Base-by-base conservation (phyloP, 2,329 filamentous ascomycete species). In the Calonectria hawksworthii region DNA sequence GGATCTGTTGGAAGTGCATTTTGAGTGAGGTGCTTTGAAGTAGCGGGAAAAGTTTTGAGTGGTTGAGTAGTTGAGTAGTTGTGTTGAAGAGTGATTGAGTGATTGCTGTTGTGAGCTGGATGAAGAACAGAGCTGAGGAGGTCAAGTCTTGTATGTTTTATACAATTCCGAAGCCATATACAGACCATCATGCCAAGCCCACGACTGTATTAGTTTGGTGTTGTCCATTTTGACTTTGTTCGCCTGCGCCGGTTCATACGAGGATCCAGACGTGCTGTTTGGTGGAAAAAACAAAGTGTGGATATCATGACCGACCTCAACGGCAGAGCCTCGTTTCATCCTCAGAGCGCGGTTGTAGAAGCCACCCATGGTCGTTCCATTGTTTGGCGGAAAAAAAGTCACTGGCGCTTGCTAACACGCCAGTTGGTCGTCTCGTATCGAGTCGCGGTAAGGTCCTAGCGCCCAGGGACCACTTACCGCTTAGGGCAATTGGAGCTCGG, bases 1-100 rank as follows among this genome's bases (percentile, higher is more conserved):
- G 16, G 50, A 36, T 26, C 44, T 65, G 65, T 26, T 54, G 56
- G 65, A 44, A 73, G 26, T 56, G 71, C 71, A 73, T 73, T 16
- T 56, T 73, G 71, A 65, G 63, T 41, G 36, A 41, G 18, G 23
- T 38, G 34, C 11, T 23, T 63, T 28, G 23, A 41, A 41, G 36
- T 21, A 38, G 56, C 23, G 4, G 9, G n/a, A n/a, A 28, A 56
- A 32, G 28, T 56, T 9, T 41, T 26, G 23, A 23, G 34, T 63
- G 36, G 13, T 61, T 61, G 34, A 61, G 34, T 41, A n/a, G 13
- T 61, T 61, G 34, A 61, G 34, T 41, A n/a, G 52, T 11, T 14
- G 18, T n/a, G 30, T 47, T 47, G n/a, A 47, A 47, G 52, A 56
- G 16, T 56, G 52, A 34, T 18, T 54, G 28, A 34, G 18, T 30